These are phyloP conservation scores for Thuja plicata DNA, from an alignment of 83 land plant species.

Conservation along the genomic window DNA sequence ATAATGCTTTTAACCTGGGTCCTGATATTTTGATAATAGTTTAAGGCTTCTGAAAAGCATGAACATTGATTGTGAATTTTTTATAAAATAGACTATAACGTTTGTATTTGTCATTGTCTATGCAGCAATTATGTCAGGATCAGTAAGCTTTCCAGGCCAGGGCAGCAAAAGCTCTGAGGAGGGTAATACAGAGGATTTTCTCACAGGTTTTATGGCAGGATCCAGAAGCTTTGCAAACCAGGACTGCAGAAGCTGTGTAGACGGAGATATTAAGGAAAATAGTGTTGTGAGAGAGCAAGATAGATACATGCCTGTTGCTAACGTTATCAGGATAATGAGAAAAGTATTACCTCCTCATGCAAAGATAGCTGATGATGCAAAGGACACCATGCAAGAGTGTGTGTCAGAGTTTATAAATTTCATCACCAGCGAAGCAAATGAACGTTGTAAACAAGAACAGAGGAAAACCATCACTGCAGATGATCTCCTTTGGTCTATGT, in stretches of 20 bases:
- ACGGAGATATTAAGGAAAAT: conserved; percentile 4
- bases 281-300: conserved; percentile 56
- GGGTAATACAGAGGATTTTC: neutral
- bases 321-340: conserved; percentile 78
- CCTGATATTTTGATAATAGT: neutral
- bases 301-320: conserved; percentile 48
- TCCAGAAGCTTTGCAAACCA: neutral
- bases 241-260: neutral
- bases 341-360: conserved; percentile 66
- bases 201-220: neutral
- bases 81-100: neutral
- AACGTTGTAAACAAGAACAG: conserved; percentile 60
- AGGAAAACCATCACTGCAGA: conserved; percentile 19
- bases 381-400: conserved; percentile 86
- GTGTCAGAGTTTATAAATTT: conserved; percentile 84
- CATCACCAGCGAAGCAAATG: conserved; percentile 79
- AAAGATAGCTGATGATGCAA: conserved; percentile 79
- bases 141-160: neutral
- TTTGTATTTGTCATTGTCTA: neutral
- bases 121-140: neutral
- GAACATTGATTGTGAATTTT: neutral
- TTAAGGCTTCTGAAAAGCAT: neutral
- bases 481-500: neutral
- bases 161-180: neutral
- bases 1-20: neutral